These are phyloP conservation scores for Austroboletus niveus DNA, from an alignment of 1,284 basidiomycete genomes.

Conservation along the genomic window DNA sequence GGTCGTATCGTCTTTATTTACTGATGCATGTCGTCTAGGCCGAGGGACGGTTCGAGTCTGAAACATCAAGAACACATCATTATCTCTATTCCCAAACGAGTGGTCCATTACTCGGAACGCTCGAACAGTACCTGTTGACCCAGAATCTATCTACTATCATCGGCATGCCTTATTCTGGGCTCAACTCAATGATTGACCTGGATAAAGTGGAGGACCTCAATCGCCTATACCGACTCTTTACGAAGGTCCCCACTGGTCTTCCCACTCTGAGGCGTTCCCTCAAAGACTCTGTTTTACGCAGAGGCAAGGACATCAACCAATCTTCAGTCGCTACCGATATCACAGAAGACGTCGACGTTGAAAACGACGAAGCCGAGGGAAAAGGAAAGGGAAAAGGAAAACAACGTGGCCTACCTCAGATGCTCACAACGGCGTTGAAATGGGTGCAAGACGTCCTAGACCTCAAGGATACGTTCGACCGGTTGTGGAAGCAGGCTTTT, in stretches of 20 bases:
- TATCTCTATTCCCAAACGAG: slow-evolving; percentile 84
- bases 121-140: slow-evolving; percentile 78
- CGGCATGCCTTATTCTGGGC: slow-evolving; percentile 80
- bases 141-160: slow-evolving; percentile 78
- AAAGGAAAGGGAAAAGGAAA: slow-evolving; percentile 69
- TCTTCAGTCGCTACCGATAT: slow-evolving; percentile 40
- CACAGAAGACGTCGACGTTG: slow-evolving; percentile 37
- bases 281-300: slow-evolving; percentile 70
- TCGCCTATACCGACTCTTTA: slow-evolving; percentile 81
- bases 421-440: slow-evolving; percentile 65
- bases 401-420: slow-evolving; percentile 48
- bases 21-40: slow-evolving; percentile 53
- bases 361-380: slow-evolving; percentile 39
- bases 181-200: slow-evolving; percentile 86
- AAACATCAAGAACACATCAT: slow-evolving; percentile 85
- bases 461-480: slow-evolving; percentile 90
- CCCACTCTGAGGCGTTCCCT: slow-evolving; percentile 66
- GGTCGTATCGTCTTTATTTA: neutral
- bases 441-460: slow-evolving; percentile 95
- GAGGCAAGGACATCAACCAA: slow-evolving; percentile 84
- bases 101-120: slow-evolving; percentile 67
- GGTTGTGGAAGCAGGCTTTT: slow-evolving; percentile 73
- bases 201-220: slow-evolving; percentile 78
- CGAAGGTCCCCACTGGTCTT: slow-evolving; percentile 69
- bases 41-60: slow-evolving; percentile 80